Base-by-base conservation (phyloP, 2,329 filamentous ascomycete genomes). In the Lanzia echinophila region DNA sequence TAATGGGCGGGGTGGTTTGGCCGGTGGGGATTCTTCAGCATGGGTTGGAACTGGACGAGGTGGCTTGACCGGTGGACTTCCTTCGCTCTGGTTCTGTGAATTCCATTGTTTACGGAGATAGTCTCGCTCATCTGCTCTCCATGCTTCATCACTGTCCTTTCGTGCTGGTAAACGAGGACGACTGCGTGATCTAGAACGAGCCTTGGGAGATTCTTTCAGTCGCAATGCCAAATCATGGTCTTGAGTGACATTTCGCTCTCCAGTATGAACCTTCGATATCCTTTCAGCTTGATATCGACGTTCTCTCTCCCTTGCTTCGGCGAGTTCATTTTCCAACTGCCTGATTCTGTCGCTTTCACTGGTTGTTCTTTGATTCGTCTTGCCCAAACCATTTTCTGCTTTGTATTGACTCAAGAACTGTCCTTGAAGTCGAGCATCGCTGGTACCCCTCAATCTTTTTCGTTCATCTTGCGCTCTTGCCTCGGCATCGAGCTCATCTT, bases 321-420 rank as follows among this genome's bases (percentile, higher is more conserved):
- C 81, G 1, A 89, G 75, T 65, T 88, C 81, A 32, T 78, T 76
- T 71, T 97, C 92, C 5, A 97, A 77, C 67, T 96, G 86, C 63
- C 81, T 81, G 58, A 96, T 84, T 39, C 90, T 83, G 59, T 77
- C 79, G 58, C 76, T 81, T 68, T 92, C 78, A 51, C 75, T 73
- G 45, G 66, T 68, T 41, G 19, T 49, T 38, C 70, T 70, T 24
- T 67, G 70, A 58, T 64, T 66, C 28, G 66, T 70, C 62, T 65
- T 67, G 54, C 63, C 61, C 51, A 69, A 65, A 57, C 75, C 69
- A 66, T 87, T 83, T 61, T 89, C 84, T 19, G 85, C 83, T 68
- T 89, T 86, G 67, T 96, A 95, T 67, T 96, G 87, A 65, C 88
- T 92, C 48, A 95, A 78, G 63, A 86, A 91, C 66, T 96, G 90